Evolutionary conservation across 2,329 filamentous ascomycete species (phyloP).

Genomic region (Mollisiaceae sp.): DNA sequence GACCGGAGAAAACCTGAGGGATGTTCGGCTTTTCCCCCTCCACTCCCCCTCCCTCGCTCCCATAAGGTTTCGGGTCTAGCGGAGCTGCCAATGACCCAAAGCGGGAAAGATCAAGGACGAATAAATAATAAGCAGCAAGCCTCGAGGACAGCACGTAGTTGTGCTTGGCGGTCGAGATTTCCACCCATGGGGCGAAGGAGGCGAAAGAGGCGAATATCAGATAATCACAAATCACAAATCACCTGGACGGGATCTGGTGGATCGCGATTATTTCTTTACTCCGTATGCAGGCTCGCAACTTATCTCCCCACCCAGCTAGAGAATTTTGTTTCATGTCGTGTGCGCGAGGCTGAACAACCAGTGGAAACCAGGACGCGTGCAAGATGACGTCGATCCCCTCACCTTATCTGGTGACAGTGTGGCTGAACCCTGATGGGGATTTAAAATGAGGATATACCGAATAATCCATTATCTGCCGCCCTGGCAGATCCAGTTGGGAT

Average conservation of each 20-base stretch:
- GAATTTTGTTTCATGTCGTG: conserved; percentile 13
- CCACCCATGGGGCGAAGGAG: too few relatives aligned
- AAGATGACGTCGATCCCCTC: conserved; percentile 4
- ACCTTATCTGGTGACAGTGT: background rate
- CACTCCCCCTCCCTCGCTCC: too few relatives aligned
- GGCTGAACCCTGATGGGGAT: background rate
- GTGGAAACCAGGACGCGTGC: background rate
- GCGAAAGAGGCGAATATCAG: background rate
- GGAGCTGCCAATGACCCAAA: background rate
- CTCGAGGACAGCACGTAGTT: background rate
- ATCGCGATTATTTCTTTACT: conserved; percentile 6
- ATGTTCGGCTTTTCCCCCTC: background rate
- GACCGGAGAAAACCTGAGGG: background rate
- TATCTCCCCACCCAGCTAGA: background rate
- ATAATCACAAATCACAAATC: too few relatives aligned
- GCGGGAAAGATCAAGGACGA: background rate
- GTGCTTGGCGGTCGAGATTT: background rate
- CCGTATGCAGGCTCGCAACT: background rate
- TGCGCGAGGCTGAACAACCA: conserved; percentile 12
- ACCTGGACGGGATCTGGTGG: background rate
- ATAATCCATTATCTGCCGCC: background rate
- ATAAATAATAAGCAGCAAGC: background rate
- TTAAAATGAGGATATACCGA: conserved; percentile 4
- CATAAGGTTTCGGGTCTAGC: background rate
- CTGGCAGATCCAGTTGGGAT: background rate